phyloP scores from a whole-genome alignment of 805 yeast species.

The Ogataea dorogensis region DNA sequence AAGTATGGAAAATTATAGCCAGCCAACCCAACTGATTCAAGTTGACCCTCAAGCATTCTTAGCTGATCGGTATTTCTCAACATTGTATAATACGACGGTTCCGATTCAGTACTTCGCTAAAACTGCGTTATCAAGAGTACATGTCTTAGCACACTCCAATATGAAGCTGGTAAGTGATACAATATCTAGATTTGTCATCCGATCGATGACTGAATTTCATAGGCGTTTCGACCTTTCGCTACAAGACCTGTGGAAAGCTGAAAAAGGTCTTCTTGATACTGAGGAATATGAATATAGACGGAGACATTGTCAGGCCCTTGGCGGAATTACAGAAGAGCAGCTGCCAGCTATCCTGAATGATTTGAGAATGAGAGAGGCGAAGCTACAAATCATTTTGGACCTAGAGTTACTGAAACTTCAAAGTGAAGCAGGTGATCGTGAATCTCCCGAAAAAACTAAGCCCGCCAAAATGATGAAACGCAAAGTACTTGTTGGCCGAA shows the following conservation, averaged over 20 bases:
- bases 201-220: constrained; percentile 23
- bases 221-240: constrained; percentile 12
- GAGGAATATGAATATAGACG: constrained; percentile 14
- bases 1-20: too few relatives aligned
- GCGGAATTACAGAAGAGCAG: constrained; percentile 5
- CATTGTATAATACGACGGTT: constrained; percentile 26
- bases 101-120: constrained; percentile 33
- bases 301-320: constrained; percentile 1
- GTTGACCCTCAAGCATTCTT: constrained; percentile 31
- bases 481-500: constrained; percentile 28
- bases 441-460: constrained; percentile 2
- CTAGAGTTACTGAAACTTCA: constrained; percentile 19
- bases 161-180: constrained; percentile 20
- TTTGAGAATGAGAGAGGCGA: constrained; percentile 29
- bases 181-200: constrained; percentile 20
- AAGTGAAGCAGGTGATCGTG: neutral
- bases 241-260: neutral
- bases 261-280: constrained; percentile 9
- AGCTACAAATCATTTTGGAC: constrained; percentile 30
- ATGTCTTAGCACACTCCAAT: constrained; percentile 27
- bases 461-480: constrained; percentile 6
- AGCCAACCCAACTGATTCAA: constrained; percentile 15
- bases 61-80: constrained; percentile 27
- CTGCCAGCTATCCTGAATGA: constrained; percentile 10
- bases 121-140: constrained; percentile 32